A percentile compares a stretch with the other conserved stretches of the same genome.
Conservation (phyloP, 805 yeast species). For the Starmera quercuum region DNA sequence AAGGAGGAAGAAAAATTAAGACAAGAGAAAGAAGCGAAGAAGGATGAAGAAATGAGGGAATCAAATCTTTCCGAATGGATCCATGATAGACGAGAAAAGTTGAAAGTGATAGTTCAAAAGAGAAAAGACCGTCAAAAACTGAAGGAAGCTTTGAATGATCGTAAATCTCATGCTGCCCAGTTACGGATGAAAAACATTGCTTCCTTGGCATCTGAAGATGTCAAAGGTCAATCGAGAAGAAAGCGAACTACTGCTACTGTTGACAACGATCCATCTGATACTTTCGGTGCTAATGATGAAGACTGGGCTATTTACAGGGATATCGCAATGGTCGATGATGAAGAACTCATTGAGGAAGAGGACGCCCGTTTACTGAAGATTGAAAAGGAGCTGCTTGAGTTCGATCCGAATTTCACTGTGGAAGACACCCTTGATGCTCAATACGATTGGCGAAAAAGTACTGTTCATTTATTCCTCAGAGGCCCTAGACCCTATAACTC, state of each 20-base stretch:
- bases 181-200: slow-evolving; percentile 88
- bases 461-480: slow-evolving; percentile 74
- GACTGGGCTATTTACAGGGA: slow-evolving; percentile 93
- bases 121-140: slow-evolving; percentile 64
- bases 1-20: slow-evolving; percentile 59
- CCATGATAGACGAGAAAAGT: slow-evolving; percentile 51
- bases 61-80: slow-evolving; percentile 77
- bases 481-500: slow-evolving; percentile 86
- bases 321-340: slow-evolving; percentile 67
- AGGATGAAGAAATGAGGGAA: slow-evolving; percentile 73
- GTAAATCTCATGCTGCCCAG: slow-evolving; percentile 89
- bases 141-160: slow-evolving; percentile 71
- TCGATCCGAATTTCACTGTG: slow-evolving; percentile 77
- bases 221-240: slow-evolving; percentile 28
- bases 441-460: slow-evolving; percentile 78
- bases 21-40: slow-evolving; percentile 49
- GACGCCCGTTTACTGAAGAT: slow-evolving; percentile 48
- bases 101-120: slow-evolving; percentile 49
- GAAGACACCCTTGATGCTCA: slow-evolving; percentile 80
- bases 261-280: slow-evolving; percentile 88
- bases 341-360: slow-evolving; percentile 74
- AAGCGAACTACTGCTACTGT: slow-evolving; percentile 57
- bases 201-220: slow-evolving; percentile 69
- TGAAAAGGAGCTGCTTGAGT: slow-evolving; percentile 70
- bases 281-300: slow-evolving; percentile 91